Evolutionary conservation across 1,139 yeast genomes (phyloP), one percentile per base, ranked within the genome.

Genomic region (Sugiyamaella neomexicana): DNA sequence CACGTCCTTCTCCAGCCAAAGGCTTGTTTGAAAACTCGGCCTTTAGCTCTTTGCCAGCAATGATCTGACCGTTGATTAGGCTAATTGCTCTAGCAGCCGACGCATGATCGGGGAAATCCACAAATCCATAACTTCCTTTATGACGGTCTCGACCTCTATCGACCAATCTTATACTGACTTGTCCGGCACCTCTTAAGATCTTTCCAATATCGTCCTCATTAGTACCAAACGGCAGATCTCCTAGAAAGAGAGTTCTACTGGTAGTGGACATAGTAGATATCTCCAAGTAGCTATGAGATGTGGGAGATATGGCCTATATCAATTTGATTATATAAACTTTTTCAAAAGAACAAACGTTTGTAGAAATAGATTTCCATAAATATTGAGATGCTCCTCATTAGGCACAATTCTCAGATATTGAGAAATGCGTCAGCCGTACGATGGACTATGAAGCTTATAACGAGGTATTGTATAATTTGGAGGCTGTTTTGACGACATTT

Each of bases 31-130:
- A 64, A 55, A 64, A 85, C 27, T 89, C 87, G 63, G 96, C 95
- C 61, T 86, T 82, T 50, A 91, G 72, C 46, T 75, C 75, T 58
- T 96, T 75, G 56, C 82, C 81, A 0, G 96, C 96, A 47, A 91
- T 80, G 34, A 81, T 78, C 71, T 85, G 85, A 60, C 89, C 86
- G 69, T 87, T 88, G 62, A 91, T 74, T 71, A 91, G 91, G 56
- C 98, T 75, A 16, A 90, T 95, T 0, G 98, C 98, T n/a, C 93
- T 84, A 1, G 89, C 84, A 1, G 97, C 97, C 0, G 97, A 86
- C 62, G 88, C 96, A 5, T 65, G 60, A 53, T 72, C 91, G 49
- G 79, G 80, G 67, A 86, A 91, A 62, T 87, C 91, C 17, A 91
- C 85, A 63, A 86, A 88, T 2, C 96, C 97, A 69, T 82, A 89